These are phyloP conservation scores for Ceratocystis variospora DNA, from an alignment of 2,329 filamentous ascomycete genomes.

Conservation along the genomic window DNA sequence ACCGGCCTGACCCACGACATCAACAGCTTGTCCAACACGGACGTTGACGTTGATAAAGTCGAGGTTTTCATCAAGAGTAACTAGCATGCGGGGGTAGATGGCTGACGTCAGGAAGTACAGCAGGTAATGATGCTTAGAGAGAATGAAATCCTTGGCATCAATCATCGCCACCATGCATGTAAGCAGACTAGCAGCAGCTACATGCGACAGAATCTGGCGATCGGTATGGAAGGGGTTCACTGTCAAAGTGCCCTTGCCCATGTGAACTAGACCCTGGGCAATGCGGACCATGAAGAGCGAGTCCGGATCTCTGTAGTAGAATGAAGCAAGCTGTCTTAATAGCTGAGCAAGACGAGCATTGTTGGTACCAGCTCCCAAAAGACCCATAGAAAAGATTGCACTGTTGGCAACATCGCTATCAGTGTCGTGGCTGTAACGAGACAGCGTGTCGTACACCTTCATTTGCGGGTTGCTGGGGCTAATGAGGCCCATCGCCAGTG, in stretches of 20 bases:
- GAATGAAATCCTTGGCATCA: constrained; percentile 76
- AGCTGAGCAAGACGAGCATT: constrained; percentile 93
- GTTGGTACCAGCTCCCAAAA: constrained; percentile 92
- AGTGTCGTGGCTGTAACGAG: constrained; percentile 94
- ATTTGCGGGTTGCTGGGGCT: constrained; percentile 98
- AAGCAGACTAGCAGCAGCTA: constrained; percentile 77
- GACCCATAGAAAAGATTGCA: constrained; percentile 97
- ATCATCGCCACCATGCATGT: constrained; percentile 87
- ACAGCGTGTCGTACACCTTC: constrained; percentile 98
- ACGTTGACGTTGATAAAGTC: constrained; percentile 93
- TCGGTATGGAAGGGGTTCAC: constrained; percentile 99
- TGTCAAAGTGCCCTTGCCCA: constrained; percentile 96
- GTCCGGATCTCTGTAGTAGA: constrained; percentile 94
- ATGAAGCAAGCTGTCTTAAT: constrained; percentile 85
- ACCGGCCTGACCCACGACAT: constrained; percentile 93
- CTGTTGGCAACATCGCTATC: constrained; percentile 97
- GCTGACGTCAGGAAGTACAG: constrained; percentile 94
- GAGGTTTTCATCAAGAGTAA: constrained; percentile 88
- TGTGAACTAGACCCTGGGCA: constrained; percentile 90
- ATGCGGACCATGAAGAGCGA: constrained; percentile 98
- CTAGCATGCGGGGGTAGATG: constrained; percentile 91
- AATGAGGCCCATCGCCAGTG: constrained; percentile 89
- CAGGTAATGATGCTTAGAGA: constrained; percentile 64
- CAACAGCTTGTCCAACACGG: constrained; percentile 91
- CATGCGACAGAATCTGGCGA: constrained; percentile 83